Evolutionary conservation across 2,329 filamentous ascomycete genomes (phyloP), one percentile per base, ranked within the genome.

Genomic region (Pezicula rhizophila): DNA sequence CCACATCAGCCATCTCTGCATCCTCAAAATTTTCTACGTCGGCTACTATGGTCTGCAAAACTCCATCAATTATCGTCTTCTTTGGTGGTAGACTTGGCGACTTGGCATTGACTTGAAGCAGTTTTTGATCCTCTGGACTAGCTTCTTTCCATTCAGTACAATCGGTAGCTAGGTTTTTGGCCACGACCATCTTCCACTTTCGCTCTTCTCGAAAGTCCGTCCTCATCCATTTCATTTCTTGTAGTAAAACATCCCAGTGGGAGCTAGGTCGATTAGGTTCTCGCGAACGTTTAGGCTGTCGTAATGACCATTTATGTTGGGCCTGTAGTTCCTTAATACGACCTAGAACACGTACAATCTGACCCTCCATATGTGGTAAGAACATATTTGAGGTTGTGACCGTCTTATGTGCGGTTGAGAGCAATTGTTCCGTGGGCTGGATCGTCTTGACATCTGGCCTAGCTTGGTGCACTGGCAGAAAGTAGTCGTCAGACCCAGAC

Each of bases 191-290:
- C 69, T 96, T 97, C 90, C 91, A 96, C 65, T 95, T 96, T 37
- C 89, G 76, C 66, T 97, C 93, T 67, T 96, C 89, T 45, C 87
- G 80, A 62, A 96, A 97, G 67, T 99, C 93, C 2, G 90, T 96
- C 45, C 91, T 82, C 89, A 99, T 95, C 92, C 92, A 97, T 66
- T 91, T 95, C 79, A 92, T 89, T 70, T 99, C 91, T 57, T 90
- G 80, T 28, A 99, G 72, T 48, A 97, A 67, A 46, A 92, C 78
- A 68, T 99, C 93, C 79, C 85, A 88, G 58, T 97, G 92, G 2
- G 85, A 84, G 1, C 80, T 77, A 15, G 84, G 85, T 34, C 89
- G 80, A 4, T 80, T 76, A 4, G 92, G 91, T 66, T 99, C 93
- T 2, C 83, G 77, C 35, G 84, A 87, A 49, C 90, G 85, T 63